Evolutionary conservation across 2,329 filamentous ascomycete species (phyloP).

Genomic region (Ceratocystis diversiconidia): DNA sequence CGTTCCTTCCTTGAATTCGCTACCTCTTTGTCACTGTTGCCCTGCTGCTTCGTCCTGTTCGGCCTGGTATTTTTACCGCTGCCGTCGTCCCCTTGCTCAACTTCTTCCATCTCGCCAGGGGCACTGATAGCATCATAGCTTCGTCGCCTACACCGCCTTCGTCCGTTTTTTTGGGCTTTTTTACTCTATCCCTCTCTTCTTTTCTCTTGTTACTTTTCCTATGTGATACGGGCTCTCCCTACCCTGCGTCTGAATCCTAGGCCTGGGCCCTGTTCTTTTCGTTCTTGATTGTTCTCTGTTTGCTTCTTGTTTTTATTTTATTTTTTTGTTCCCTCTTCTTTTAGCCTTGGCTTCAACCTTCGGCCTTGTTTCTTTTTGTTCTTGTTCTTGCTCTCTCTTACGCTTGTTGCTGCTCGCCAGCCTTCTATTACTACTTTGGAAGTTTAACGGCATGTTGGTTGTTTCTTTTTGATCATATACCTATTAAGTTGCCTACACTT

Average conservation of each 20-base stretch:
- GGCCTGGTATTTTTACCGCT: background rate
- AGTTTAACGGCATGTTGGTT: too few relatives aligned
- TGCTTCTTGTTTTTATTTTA: background rate
- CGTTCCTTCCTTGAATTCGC: too few relatives aligned
- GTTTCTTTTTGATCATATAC: too few relatives aligned
- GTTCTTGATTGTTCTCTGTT: background rate
- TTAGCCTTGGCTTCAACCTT: background rate
- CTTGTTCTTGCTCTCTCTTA: background rate
- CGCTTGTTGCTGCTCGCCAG: background rate
- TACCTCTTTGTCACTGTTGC: background rate
- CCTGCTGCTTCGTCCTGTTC: background rate
- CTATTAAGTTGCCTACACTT: too few relatives aligned
- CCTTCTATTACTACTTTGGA: background rate
- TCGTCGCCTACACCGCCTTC: conserved; percentile 3
- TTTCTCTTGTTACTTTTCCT: background rate
- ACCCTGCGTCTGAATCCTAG: background rate
- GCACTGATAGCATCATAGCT: conserved; percentile 5
- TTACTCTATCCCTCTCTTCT: background rate
- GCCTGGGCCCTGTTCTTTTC: background rate
- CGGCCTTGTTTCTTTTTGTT: background rate
- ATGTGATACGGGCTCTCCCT: background rate
- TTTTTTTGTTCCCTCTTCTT: background rate
- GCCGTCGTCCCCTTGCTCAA: background rate
- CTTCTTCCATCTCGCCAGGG: background rate
- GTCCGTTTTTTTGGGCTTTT: background rate